phyloP scores from a whole-genome alignment of 1,139 yeast genomes.

The Starmera stellimalicola region DNA sequence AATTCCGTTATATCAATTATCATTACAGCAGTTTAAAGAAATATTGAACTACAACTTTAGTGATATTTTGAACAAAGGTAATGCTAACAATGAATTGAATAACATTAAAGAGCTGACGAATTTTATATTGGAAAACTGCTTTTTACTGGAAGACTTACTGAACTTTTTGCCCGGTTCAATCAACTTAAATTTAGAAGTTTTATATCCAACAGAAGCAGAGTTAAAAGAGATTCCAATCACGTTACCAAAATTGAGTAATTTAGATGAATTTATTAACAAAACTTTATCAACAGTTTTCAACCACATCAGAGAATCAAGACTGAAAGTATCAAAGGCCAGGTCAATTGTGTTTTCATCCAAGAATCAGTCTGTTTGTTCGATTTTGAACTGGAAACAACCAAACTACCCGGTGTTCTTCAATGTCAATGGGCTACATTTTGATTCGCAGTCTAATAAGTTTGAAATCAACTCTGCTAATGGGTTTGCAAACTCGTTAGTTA shows the following conservation, averaged over 20 bases:
- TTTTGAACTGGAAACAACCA: slow-evolving; percentile 96
- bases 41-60: slow-evolving; percentile 22
- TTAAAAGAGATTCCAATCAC: slow-evolving; percentile 45
- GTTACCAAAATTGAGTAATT: slow-evolving; percentile 32
- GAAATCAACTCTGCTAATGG: slow-evolving; percentile 30
- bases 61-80: slow-evolving; percentile 21
- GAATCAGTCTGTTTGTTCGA: slow-evolving; percentile 83
- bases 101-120: slow-evolving; percentile 22
- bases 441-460: slow-evolving; percentile 23
- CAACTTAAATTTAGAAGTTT: slow-evolving; percentile 67
- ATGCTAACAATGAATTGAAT: slow-evolving; percentile 7
- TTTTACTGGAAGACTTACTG: slow-evolving; percentile 59
- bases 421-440: slow-evolving; percentile 54
- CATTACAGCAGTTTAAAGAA: slow-evolving; percentile 23
- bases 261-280: slow-evolving; percentile 70
- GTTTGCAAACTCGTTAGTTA: slow-evolving; percentile 19
- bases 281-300: slow-evolving; percentile 66
- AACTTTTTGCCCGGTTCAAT: slow-evolving; percentile 44
- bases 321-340: slow-evolving; percentile 25
- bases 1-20: slow-evolving; percentile 38
- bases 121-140: slow-evolving; percentile 23
- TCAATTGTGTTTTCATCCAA: slow-evolving; percentile 78
- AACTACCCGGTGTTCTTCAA: slow-evolving; percentile 89
- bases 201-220: slow-evolving; percentile 73
- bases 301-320: slow-evolving; percentile 55